These are phyloP conservation scores for Amanita pseudoporphyria DNA, from an alignment of 768 basidiomycete species.

Conservation along the genomic window DNA sequence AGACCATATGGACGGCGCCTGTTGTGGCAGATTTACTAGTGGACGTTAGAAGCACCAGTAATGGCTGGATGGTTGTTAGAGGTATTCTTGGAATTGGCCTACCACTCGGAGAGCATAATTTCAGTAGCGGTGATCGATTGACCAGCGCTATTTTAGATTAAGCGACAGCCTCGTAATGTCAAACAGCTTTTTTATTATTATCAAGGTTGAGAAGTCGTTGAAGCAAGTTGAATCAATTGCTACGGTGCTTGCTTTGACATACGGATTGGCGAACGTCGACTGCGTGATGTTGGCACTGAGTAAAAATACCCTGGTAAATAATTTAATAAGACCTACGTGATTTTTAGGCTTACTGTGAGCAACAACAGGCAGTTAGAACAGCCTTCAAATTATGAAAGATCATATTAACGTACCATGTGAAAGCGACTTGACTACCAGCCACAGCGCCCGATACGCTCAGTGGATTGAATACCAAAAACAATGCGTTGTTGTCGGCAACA, in stretches of 20 bases:
- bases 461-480: constrained; percentile 4
- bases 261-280: constrained; percentile 49
- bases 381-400: no score
- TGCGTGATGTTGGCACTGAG: constrained; percentile 29
- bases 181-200: no score
- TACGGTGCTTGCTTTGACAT: constrained; percentile 20
- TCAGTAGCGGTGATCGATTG: not conserved
- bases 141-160: constrained; percentile 18
- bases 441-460: constrained; percentile 1
- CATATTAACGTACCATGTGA: constrained; percentile 1
- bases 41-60: no score
- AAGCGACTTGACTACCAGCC: constrained; percentile 4
- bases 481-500: not conserved
- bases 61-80: constrained; percentile 4
- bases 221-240: constrained; percentile 36
- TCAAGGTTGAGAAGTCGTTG: constrained; percentile 24
- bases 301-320: not conserved
- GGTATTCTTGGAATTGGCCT: constrained; percentile 1
- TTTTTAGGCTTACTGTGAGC: constrained; percentile 1
- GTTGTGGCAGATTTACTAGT: not conserved
- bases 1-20: constrained; percentile 5
- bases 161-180: constrained; percentile 24
- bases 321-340: constrained; percentile 1
- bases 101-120: not conserved
- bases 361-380: not conserved